Base-by-base conservation (phyloP, 139 green algal genomes). In the Asterochloris sp. region DNA sequence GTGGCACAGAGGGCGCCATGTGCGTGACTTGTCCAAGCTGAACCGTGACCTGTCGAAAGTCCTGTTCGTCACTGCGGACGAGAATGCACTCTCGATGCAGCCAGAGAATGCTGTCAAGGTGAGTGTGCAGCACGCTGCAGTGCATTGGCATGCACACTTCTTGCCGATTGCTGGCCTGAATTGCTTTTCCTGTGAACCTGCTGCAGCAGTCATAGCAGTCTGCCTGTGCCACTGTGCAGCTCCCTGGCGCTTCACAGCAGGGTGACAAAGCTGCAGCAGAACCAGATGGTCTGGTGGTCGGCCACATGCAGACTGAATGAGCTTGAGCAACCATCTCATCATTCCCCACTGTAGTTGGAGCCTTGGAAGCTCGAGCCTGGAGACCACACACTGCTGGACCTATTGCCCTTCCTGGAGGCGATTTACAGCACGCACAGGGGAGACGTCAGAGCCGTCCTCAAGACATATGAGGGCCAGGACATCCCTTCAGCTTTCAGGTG, bases 11-110 rank as follows among this genome's bases (percentile, higher is more conserved):
- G 96, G 95, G 63, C 92, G 95, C 80, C 95, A 98, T 79, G 93
- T 97, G 83, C 54, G 86, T 14, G 97, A 99, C 88, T 85, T 99
- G 83, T 94, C 90, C 69, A 97, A 97, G 85, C 90, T 99, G 4
- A 99, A 99, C 88, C 87, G 97, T 0, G 97, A 99, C 90, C 87
- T 96, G 60, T 76, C 47, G 10, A 89, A 94, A 83, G 94, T 98
- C 78, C 74, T 98, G 60, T 91, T 96, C 64, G 79, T 98, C 54
- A 95, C 85, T 61, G 79, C 84, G 0, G 82, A 96, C 67, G 69
- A 84, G 6, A 84, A 92, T 26, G 87, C 89, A 14, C 89, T 79
- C 63, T 73, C 76, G 66, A 89, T 98, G 83, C 96, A 99, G 86
- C 93, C 92, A 1, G 93, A 97, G 54, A 99, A 99, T 85, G 90